Evolutionary conservation across 352 stramenopile species (phyloP).

Genomic region (Phytophthora brassicae): DNA sequence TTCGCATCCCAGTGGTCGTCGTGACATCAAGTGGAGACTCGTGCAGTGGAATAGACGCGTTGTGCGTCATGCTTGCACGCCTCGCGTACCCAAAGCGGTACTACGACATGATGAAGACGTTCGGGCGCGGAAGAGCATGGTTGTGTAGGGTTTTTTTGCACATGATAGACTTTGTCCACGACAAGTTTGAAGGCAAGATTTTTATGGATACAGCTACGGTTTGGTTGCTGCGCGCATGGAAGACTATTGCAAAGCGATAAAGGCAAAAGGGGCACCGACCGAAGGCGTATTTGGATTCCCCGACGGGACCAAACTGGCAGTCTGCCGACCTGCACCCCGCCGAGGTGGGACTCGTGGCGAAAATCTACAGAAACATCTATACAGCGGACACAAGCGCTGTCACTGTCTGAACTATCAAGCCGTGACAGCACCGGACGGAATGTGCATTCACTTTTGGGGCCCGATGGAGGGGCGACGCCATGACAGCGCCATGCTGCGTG

Average conservation of each 20-base stretch:
- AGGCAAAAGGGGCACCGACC: neutral
- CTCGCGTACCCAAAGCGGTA: conserved; percentile 8
- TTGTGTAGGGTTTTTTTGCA: conserved; percentile 4
- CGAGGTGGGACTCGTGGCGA: neutral
- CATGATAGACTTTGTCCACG: conserved; percentile 1
- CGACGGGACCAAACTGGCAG: conserved; percentile 3
- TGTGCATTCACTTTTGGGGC: conserved; percentile 12
- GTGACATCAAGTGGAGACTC: neutral
- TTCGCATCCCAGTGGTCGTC: neutral
- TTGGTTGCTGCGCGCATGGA: neutral
- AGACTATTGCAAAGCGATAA: neutral
- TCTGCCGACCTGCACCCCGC: neutral
- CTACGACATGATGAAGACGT: conserved; percentile 4
- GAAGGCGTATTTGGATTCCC: conserved; percentile 4
- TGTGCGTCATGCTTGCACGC: conserved; percentile 5
- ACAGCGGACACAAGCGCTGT: conserved; percentile 7
- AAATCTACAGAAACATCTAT: conserved; percentile 5
- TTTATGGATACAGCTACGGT: neutral
- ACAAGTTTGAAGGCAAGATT: neutral
- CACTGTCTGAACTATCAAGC: conserved; percentile 10
- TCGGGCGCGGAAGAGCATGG: neutral
- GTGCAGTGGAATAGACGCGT: neutral
- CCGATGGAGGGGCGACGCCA: conserved; percentile 3
- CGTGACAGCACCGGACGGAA: neutral
- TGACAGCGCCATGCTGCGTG: neutral